These are phyloP conservation scores for Solanum tarapatanum DNA, from an alignment of 257 asterid genomes.

Conservation along the genomic window DNA sequence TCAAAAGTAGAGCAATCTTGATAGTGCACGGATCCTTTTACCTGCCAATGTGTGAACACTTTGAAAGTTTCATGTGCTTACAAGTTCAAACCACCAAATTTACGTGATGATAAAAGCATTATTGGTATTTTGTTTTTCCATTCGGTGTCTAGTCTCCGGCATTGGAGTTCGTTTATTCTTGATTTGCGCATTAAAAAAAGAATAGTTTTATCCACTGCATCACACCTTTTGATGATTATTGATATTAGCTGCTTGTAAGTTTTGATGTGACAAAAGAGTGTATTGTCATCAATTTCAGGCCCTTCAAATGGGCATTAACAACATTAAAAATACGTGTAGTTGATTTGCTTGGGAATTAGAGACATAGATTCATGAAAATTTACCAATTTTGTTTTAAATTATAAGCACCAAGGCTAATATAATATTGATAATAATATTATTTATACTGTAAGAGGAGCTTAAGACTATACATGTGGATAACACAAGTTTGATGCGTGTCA, in stretches of 20 bases:
- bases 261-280: neutral
- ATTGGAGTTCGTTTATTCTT: neutral
- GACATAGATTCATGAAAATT: neutral
- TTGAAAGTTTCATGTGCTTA: neutral
- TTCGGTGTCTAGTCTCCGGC: rapidly evolving
- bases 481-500: neutral
- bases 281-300: neutral
- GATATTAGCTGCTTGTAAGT: neutral
- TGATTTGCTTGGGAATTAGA: neutral
- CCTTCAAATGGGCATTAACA: neutral
- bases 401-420: neutral
- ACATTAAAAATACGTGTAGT: neutral
- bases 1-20: neutral
- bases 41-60: neutral
- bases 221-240: neutral
- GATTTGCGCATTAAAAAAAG: neutral
- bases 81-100: neutral
- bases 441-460: neutral
- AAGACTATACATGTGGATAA: neutral
- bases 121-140: too few species aligned
- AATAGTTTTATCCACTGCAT: too few species aligned
- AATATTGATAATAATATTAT: neutral
- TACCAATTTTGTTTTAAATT: neutral
- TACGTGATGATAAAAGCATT: neutral
- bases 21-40: neutral